phyloP scores from a whole-genome alignment of 148 eudicot species.

The Rhododendron kiyosumense region DNA sequence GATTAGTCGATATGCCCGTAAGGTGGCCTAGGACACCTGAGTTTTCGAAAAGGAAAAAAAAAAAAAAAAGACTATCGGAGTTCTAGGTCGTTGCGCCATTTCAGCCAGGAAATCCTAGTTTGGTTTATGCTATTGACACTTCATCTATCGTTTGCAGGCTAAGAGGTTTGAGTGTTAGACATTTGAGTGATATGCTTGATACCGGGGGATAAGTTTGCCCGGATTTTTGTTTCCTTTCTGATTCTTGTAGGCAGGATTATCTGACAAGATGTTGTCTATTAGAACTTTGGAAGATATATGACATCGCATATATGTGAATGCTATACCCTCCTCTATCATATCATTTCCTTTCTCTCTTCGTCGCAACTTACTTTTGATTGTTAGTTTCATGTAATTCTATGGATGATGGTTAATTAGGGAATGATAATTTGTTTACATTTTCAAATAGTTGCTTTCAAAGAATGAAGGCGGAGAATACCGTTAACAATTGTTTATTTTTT shows the following conservation, averaged over 20 bases:
- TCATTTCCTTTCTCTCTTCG: background rate
- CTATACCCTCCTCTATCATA: background rate
- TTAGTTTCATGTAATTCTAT: background rate
- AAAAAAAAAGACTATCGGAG: background rate
- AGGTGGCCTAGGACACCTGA: background rate
- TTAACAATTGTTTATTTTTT: background rate
- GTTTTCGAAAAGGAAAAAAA: background rate
- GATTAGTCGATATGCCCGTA: background rate
- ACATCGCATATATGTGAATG: background rate
- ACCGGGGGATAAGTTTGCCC: background rate
- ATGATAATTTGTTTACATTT: background rate
- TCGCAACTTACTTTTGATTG: background rate
- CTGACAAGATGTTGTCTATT: background rate
- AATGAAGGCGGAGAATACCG: background rate
- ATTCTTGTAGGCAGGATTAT: background rate
- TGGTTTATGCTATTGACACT: background rate
- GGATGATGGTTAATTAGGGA: background rate
- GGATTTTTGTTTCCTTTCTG: background rate
- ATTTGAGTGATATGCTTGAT: background rate
- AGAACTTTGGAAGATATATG: background rate
- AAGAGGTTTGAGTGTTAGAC: background rate
- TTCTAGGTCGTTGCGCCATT: background rate
- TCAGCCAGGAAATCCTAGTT: background rate
- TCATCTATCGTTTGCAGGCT: background rate
- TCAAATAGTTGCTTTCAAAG: background rate